Percentiles rank a stretch among this genome's conserved stretches.
These are phyloP conservation scores for Boletus coccyginus DNA, from an alignment of 768 basidiomycete genomes.

Conservation along the genomic window DNA sequence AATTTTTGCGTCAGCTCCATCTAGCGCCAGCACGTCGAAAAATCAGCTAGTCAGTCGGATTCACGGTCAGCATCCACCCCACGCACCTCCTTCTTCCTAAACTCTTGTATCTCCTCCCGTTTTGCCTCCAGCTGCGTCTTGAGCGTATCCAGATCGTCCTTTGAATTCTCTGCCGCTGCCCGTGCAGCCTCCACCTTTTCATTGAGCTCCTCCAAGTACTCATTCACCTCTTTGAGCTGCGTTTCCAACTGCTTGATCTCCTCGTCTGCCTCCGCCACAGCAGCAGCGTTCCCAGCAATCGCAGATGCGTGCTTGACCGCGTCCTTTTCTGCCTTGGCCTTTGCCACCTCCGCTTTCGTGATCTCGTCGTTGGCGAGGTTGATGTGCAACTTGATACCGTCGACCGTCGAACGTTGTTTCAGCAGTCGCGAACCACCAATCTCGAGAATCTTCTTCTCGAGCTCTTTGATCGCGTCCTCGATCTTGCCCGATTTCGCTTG, in stretches of 20 bases:
- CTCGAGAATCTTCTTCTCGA: constrained; percentile 91
- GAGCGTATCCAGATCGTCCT: constrained; percentile 74
- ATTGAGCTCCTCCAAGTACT: constrained; percentile 60
- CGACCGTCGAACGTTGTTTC: constrained; percentile 88
- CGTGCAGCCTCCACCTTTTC: constrained; percentile 75
- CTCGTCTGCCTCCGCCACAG: constrained; percentile 58
- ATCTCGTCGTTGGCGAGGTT: constrained; percentile 85
- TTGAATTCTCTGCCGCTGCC: constrained; percentile 70
- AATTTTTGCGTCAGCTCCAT: constrained; percentile 76
- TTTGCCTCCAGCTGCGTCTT: constrained; percentile 79
- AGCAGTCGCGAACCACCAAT: constrained; percentile 88
- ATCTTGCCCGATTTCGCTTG: constrained; percentile 63
- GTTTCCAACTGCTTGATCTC: constrained; percentile 64
- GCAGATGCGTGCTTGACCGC: constrained; percentile 57
- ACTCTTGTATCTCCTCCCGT: constrained; percentile 71
- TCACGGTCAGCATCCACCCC: background rate
- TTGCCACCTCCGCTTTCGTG: constrained; percentile 91
- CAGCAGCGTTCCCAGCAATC: constrained; percentile 51
- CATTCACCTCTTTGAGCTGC: constrained; percentile 55
- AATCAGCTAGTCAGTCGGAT: background rate
- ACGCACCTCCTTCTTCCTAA: constrained; percentile 79
- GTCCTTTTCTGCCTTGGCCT: constrained; percentile 87
- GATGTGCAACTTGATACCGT: constrained; percentile 82
- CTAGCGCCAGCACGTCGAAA: constrained; percentile 39
- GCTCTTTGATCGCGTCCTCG: constrained; percentile 74